These are phyloP conservation scores for Boechera stricta DNA, from an alignment of 345 rosid genomes.

Conservation along the genomic window DNA sequence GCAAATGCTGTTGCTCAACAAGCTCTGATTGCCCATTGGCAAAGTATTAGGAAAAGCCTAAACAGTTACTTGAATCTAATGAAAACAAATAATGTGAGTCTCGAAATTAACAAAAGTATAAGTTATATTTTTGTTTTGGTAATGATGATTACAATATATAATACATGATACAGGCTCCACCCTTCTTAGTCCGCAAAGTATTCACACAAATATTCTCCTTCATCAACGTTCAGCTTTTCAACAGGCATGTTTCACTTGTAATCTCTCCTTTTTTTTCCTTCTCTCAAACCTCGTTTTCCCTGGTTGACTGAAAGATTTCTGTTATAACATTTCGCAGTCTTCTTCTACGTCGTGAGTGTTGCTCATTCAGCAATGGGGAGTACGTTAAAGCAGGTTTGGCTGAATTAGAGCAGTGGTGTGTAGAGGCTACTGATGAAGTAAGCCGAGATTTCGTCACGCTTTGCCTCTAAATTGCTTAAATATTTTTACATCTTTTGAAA, in stretches of 20 bases:
- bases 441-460: slow-evolving; percentile 41
- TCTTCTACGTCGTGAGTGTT: slow-evolving; percentile 95
- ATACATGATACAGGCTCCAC: slow-evolving; percentile 74
- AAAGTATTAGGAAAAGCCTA: slow-evolving; percentile 91
- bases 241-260: slow-evolving; percentile 62
- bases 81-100: slow-evolving; percentile 83
- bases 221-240: slow-evolving; percentile 96
- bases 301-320: slow-evolving; percentile 30
- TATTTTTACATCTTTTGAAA: slow-evolving; percentile 17
- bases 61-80: slow-evolving; percentile 68
- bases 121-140: not conserved
- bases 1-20: slow-evolving; percentile 97
- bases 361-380: slow-evolving; percentile 99
- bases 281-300: not conserved
- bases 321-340: slow-evolving; percentile 67
- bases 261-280: not conserved
- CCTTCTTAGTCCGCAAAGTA: slow-evolving; percentile 88
- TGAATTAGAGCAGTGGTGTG: slow-evolving; percentile 93
- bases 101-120: slow-evolving; percentile 15
- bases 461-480: slow-evolving; percentile 17
- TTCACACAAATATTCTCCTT: slow-evolving; percentile 97
- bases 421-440: slow-evolving; percentile 85
- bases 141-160: slow-evolving; percentile 32
- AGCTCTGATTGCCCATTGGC: slow-evolving; percentile 98
- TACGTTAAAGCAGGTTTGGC: slow-evolving; percentile 94